These are phyloP conservation scores for Serendipita sp. DNA, from an alignment of 768 basidiomycete genomes.

Conservation along the genomic window DNA sequence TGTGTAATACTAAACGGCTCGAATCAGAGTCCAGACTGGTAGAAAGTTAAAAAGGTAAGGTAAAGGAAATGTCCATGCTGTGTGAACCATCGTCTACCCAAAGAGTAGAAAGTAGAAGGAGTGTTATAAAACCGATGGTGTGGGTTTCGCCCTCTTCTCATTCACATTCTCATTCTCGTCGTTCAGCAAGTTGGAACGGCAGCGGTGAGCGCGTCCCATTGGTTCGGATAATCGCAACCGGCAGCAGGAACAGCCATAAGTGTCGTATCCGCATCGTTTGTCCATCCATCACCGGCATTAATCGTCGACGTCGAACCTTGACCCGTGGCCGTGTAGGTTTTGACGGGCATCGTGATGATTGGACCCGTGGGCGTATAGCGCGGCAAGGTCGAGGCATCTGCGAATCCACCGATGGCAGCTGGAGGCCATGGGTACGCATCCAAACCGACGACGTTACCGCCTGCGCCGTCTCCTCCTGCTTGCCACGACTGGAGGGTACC, in stretches of 20 bases:
- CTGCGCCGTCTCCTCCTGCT: constrained; percentile 15
- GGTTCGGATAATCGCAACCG: neutral
- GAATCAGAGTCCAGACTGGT: no score
- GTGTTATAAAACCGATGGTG: neutral
- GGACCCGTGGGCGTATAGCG: constrained; percentile 21
- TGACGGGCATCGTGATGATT: constrained; percentile 17
- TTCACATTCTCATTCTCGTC: neutral
- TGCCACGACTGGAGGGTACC: constrained; percentile 14
- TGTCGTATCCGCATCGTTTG: neutral
- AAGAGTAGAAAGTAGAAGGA: no score
- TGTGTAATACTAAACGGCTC: no score
- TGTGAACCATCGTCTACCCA: no score
- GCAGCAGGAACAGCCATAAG: neutral
- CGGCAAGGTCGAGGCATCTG: constrained; percentile 12
- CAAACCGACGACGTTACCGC: constrained; percentile 12
- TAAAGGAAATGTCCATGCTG: no score
- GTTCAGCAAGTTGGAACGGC: no score
- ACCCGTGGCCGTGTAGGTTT: constrained; percentile 6
- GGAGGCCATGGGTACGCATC: constrained; percentile 5
- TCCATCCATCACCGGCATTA: neutral
- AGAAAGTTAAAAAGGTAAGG: no score
- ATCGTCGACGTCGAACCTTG: neutral
- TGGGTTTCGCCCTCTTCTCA: neutral
- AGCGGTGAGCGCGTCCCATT: neutral
- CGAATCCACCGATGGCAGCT: neutral